Percentiles rank a stretch among this genome's conserved stretches.
Evolutionary conservation across 306 rosid species (phyloP).

Genomic region (Dryas alaskensis): DNA sequence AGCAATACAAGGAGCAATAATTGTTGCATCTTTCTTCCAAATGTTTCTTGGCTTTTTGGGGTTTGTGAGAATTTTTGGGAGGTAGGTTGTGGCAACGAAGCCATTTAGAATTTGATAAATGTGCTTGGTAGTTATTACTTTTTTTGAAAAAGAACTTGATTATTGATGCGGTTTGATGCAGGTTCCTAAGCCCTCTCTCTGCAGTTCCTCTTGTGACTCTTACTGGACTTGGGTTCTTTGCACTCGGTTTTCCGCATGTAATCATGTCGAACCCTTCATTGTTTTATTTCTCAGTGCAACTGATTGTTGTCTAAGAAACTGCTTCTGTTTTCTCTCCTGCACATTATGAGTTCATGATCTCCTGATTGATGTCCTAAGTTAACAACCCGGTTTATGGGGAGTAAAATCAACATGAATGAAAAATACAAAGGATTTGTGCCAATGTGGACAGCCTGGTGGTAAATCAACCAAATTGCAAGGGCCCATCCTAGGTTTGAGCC

Average conservation of each 20-base stretch:
- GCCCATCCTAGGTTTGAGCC: too few species aligned
- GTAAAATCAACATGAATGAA: too few species aligned
- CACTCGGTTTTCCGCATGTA: constrained; percentile 71
- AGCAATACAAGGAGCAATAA: constrained; percentile 74
- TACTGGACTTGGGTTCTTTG: constrained; percentile 76
- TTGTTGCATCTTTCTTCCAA: constrained; percentile 65
- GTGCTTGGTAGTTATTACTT: constrained; percentile 9
- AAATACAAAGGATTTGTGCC: too few species aligned
- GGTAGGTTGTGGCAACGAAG: constrained; percentile 39
- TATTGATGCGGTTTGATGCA: constrained; percentile 30
- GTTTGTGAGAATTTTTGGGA: constrained; percentile 67
- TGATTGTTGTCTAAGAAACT: background rate
- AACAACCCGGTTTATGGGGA: too few species aligned
- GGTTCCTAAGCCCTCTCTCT: constrained; percentile 81
- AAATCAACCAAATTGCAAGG: too few species aligned
- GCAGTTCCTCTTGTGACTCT: constrained; percentile 80
- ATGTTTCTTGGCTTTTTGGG: constrained; percentile 72
- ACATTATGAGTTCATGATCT: too few species aligned
- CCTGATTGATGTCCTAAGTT: too few species aligned
- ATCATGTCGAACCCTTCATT: constrained; percentile 8
- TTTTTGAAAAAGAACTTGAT: constrained; percentile 21
- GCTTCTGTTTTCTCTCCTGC: too few species aligned
- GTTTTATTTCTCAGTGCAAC: background rate
- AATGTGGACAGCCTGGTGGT: too few species aligned
- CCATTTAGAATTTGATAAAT: background rate